These are phyloP conservation scores for Raddia distichophylla DNA, from an alignment of 176 grass and related monocot genomes.

Conservation along the genomic window DNA sequence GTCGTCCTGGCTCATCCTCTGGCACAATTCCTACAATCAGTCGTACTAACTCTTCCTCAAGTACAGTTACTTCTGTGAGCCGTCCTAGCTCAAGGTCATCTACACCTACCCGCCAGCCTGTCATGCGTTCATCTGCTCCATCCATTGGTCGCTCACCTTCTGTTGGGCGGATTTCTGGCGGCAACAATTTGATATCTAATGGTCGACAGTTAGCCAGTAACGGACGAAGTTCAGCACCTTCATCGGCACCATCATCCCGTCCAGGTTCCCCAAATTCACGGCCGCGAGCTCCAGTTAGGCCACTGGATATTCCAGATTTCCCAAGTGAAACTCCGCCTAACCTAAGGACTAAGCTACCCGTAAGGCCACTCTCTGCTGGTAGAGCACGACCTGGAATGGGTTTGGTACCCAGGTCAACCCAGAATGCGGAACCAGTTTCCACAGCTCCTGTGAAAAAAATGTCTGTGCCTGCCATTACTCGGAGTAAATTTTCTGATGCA, in stretches of 20 bases:
- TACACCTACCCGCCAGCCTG: conserved; percentile 61
- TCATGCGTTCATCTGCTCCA: conserved; percentile 48
- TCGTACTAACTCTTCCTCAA: conserved; percentile 57
- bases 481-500: conserved; percentile 72
- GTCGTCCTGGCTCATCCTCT: conserved; percentile 46
- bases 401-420: conserved; percentile 47
- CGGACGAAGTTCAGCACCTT: conserved; percentile 73
- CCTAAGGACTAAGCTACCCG: conserved; percentile 79
- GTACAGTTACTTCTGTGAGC: conserved; percentile 47
- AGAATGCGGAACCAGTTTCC: conserved; percentile 50
- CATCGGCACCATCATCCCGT: conserved; percentile 69
- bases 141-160: conserved; percentile 63
- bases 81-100: conserved; percentile 74
- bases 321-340: conserved; percentile 83
- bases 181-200: conserved; percentile 48
- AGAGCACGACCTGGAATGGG: conserved; percentile 67
- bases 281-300: conserved; percentile 61
- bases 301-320: conserved; percentile 88
- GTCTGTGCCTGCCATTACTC: conserved; percentile 71
- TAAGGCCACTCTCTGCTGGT: conserved; percentile 70
- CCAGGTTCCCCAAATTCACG: conserved; percentile 78
- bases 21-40: conserved; percentile 44
- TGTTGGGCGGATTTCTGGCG: conserved; percentile 58
- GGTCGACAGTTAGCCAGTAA: conserved; percentile 44
- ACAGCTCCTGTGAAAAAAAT: conserved; percentile 63